Evolutionary conservation across 192 early-diverging fungal genomes (phyloP), one percentile per base, ranked within the genome.

Genomic region (Podila verticillata): DNA sequence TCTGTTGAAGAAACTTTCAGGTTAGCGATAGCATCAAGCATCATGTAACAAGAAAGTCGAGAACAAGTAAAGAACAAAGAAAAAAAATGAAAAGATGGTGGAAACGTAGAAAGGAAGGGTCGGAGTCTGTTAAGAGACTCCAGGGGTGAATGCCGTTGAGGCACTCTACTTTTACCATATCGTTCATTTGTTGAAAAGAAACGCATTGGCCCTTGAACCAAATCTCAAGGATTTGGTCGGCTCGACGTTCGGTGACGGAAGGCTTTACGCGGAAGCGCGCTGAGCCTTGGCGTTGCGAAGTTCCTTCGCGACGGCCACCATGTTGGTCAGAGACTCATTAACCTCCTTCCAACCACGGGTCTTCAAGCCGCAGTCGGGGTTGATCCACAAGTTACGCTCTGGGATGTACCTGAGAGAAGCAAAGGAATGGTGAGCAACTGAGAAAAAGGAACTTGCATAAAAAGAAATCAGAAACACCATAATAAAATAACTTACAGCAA

Each of bases 361-460:
- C 91, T 98, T 94, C 65, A 99, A 89, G 63, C 97, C 97, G 83
- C 97, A 99, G 86, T 99, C 97, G 31, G 97, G 97, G 91, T 98
- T 98, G 72, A 95, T 91, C 97, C 97, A 98, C 22, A 98, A 82
- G 63, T 93, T 88, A 48, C 93, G 86, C 29, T 86, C 80, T 29
- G 93, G 88, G 29, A 99, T 85, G 87, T 96, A 95, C 86, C 92
- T 91, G 35, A 66, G 15, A 56, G 30, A 20, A 13, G 48, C 17
- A 47, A 22, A 26, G 29, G 32, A 20, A 7, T 24, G 9, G 5
- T 22, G n/a, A 8, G 31, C 32, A 26, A n/a, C 28, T n/a, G 47
- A 6, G 22, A 20, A 36, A 3, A n/a, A 32, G 15, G 19, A 57
- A 34, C 3, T 22, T 57, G 29, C 15, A 35, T 48, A 31, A 0